Evolutionary conservation across 495 filamentous ascomycete genomes (phyloP).

Genomic region (Penicillium manginii): DNA sequence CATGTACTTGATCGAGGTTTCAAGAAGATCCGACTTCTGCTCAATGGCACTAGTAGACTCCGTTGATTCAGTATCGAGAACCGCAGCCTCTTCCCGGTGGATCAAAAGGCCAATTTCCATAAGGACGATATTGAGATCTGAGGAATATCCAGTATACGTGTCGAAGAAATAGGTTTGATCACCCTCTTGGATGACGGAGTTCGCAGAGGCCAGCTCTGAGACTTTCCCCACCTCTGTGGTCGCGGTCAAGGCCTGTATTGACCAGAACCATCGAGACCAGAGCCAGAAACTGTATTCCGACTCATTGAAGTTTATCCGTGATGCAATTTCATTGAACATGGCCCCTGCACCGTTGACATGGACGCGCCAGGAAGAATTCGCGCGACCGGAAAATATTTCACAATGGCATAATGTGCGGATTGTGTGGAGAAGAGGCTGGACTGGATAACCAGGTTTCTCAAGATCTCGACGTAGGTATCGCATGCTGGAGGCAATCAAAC

Average conservation of each 20-base stretch:
- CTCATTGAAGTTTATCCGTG: background rate
- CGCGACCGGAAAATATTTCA: conserved; percentile 22
- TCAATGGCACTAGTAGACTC: background rate
- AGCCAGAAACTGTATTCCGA: conserved; percentile 16
- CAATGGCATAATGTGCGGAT: conserved; percentile 22
- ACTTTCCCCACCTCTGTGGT: conserved; percentile 13
- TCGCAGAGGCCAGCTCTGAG: background rate
- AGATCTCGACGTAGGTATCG: conserved; percentile 16
- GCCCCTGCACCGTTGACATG: conserved; percentile 24
- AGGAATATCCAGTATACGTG: conserved; percentile 23
- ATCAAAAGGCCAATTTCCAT: conserved; percentile 15
- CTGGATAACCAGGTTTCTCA: conserved; percentile 6
- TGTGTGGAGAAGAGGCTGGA: conserved; percentile 19
- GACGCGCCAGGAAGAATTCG: conserved; percentile 18
- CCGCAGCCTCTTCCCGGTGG: background rate
- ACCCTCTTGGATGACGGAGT: background rate
- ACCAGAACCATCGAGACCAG: conserved; percentile 23
- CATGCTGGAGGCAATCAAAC: conserved; percentile 16
- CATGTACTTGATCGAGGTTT: conserved; percentile 14
- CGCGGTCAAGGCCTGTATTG: conserved; percentile 18
- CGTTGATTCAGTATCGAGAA: background rate
- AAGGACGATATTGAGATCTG: conserved; percentile 16
- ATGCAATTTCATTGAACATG: conserved; percentile 9
- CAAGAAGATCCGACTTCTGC: conserved; percentile 2
- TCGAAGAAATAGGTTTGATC: conserved; percentile 15